phyloP scores from a whole-genome alignment of 441 rosid species.

The Flueggea neowawraea region DNA sequence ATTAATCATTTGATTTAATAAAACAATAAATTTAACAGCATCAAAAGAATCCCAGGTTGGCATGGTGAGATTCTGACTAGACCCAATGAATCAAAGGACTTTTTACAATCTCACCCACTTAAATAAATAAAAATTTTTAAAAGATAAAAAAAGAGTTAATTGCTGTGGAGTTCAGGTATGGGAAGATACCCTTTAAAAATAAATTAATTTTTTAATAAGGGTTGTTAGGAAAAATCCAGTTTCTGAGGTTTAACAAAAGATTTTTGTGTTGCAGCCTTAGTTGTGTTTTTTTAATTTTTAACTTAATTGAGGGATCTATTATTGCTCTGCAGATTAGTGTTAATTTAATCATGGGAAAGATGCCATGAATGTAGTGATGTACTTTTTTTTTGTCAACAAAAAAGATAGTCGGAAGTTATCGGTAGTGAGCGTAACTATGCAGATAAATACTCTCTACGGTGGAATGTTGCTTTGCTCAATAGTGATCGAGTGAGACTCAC shows the following conservation, averaged over 20 bases:
- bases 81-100: slow-evolving; percentile 38
- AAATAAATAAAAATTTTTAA: too few relatives aligned
- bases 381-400: too few relatives aligned
- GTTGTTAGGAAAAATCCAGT: slow-evolving; percentile 26
- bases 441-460: too few relatives aligned
- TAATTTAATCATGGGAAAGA: slow-evolving; percentile 27
- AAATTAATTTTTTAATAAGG: slow-evolving; percentile 6
- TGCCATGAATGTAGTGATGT: slow-evolving; percentile 48
- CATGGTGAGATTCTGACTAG: slow-evolving; percentile 59
- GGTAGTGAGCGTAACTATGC: too few relatives aligned
- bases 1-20: neutral
- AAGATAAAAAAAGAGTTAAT: slow-evolving; percentile 14
- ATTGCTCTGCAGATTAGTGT: slow-evolving; percentile 31
- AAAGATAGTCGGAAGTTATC: too few relatives aligned
- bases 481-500: too few relatives aligned
- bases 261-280: slow-evolving; percentile 26
- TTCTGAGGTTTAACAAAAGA: slow-evolving; percentile 25
- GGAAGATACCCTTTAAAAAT: slow-evolving; percentile 37
- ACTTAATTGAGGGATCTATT: slow-evolving; percentile 27
- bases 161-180: slow-evolving; percentile 46
- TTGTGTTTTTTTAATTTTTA: neutral
- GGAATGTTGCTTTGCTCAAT: too few relatives aligned
- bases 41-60: slow-evolving; percentile 63
- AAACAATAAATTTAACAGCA: slow-evolving; percentile 11
- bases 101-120: slow-evolving; percentile 19